These are phyloP conservation scores for Plasmodium coatneyi DNA, from an alignment of 169 alveolate species.

Conservation along the genomic window DNA sequence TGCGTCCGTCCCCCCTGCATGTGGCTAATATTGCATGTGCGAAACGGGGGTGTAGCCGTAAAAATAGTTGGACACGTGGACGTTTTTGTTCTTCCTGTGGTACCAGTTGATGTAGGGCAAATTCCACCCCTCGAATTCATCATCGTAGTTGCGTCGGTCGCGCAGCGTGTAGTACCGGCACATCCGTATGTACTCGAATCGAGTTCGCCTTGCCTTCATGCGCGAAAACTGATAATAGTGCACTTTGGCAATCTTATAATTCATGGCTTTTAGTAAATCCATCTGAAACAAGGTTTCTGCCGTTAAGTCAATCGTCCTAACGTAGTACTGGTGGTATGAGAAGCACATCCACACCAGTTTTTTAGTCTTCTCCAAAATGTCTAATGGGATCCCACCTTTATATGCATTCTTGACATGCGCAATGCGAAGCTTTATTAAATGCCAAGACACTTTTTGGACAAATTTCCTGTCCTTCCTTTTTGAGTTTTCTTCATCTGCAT, in stretches of 20 bases:
- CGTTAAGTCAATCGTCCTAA: conserved; percentile 80
- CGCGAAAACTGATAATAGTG: conserved; percentile 86
- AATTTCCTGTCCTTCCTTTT: conserved; percentile 32
- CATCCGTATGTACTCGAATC: conserved; percentile 84
- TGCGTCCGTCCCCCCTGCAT: not conserved
- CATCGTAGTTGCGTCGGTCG: conserved; percentile 82
- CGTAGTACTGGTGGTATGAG: conserved; percentile 85
- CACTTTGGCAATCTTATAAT: conserved; percentile 78
- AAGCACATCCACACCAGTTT: conserved; percentile 84
- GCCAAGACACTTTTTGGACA: conserved; percentile 78
- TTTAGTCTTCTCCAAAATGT: conserved; percentile 79
- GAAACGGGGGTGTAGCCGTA: conserved; percentile 53
- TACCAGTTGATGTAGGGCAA: conserved; percentile 86
- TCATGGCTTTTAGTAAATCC: conserved; percentile 77
- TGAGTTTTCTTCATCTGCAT: conserved; percentile 8
- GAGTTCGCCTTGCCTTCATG: conserved; percentile 81
- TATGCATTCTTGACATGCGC: conserved; percentile 75
- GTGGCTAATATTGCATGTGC: conserved; percentile 9
- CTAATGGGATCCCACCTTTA: conserved; percentile 80
- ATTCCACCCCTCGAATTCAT: conserved; percentile 82
- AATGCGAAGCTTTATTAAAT: conserved; percentile 79
- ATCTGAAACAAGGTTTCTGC: conserved; percentile 77
- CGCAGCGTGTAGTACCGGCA: conserved; percentile 83
- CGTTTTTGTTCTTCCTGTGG: conserved; percentile 61
- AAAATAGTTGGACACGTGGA: conserved; percentile 52